Percentiles rank a stretch among this genome's conserved stretches.
phyloP scores from a whole-genome alignment of 495 filamentous ascomycete species.

The Talaromyces ruber region DNA sequence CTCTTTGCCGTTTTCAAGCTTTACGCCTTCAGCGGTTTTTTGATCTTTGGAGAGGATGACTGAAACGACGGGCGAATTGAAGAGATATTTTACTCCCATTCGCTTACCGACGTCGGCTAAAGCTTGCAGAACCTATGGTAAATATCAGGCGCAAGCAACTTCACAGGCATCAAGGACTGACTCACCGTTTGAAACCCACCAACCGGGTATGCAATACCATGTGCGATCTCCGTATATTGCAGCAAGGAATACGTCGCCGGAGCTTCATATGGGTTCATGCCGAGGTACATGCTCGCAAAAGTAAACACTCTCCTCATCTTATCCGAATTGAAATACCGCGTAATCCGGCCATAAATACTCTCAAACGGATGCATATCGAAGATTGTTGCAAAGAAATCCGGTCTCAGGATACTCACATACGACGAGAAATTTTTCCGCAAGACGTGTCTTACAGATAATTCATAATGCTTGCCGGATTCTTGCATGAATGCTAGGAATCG shows the following conservation, averaged over 20 bases:
- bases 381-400: conserved; percentile 41
- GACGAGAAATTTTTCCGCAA: conserved; percentile 54
- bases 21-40: conserved; percentile 42
- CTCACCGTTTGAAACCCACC: not conserved
- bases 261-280: conserved; percentile 65
- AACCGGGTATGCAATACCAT: not conserved
- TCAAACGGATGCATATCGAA: conserved; percentile 55
- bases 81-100: not conserved
- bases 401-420: conserved; percentile 40
- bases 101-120: not conserved
- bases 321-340: conserved; percentile 58
- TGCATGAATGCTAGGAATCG: conserved; percentile 52
- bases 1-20: conserved; percentile 39
- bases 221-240: conserved; percentile 61
- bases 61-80: not conserved
- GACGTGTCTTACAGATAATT: conserved; percentile 50
- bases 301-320: conserved; percentile 58
- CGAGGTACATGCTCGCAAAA: conserved; percentile 72
- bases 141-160: not conserved
- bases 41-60: conserved; percentile 36
- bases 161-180: not conserved
- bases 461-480: conserved; percentile 58
- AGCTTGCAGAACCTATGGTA: not conserved
- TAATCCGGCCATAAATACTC: conserved; percentile 50
- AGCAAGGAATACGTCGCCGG: conserved; percentile 63